Percentiles rank a stretch among this genome's conserved stretches.
These are phyloP conservation scores for Xerocomellus dryophilus DNA, from an alignment of 768 basidiomycete genomes.

Conservation along the genomic window DNA sequence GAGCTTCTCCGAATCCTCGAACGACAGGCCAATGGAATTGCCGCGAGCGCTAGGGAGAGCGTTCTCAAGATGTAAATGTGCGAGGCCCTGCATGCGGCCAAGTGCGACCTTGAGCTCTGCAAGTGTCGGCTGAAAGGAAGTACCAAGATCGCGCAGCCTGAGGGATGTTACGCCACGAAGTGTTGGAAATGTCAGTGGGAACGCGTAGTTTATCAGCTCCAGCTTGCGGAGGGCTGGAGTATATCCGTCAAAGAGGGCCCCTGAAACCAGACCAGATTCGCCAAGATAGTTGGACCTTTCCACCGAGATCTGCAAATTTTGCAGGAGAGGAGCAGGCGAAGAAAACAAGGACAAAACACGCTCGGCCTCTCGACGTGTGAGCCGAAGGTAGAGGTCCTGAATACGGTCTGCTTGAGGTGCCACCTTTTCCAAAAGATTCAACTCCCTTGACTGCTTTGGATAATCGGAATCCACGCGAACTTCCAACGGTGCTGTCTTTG, in stretches of 20 bases:
- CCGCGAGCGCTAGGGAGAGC: conserved; percentile 28
- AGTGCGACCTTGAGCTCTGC: conserved; percentile 35
- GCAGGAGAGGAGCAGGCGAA: conserved; percentile 33
- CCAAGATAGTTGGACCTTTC: conserved; percentile 16
- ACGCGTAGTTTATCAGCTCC: conserved; percentile 34
- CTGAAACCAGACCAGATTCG: conserved; percentile 25
- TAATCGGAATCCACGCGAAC: conserved; percentile 27
- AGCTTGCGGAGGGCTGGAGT: conserved; percentile 36
- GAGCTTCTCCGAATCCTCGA: neutral
- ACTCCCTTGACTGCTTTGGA: conserved; percentile 24
- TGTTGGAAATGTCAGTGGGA: conserved; percentile 37
- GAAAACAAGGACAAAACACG: conserved; percentile 27
- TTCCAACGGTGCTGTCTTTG: conserved; percentile 37
- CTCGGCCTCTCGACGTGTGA: conserved; percentile 15
- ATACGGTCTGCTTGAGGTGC: conserved; percentile 36
- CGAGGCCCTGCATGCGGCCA: conserved; percentile 33
- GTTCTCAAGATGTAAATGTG: conserved; percentile 35
- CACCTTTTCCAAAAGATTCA: conserved; percentile 31
- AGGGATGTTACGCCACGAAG: conserved; percentile 38
- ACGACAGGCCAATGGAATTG: neutral
- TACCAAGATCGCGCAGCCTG: conserved; percentile 31
- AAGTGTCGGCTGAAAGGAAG: conserved; percentile 28
- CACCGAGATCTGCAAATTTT: conserved; percentile 27
- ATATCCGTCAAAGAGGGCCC: conserved; percentile 30
- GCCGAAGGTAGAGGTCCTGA: conserved; percentile 30